Percentiles rank a stretch among this genome's conserved stretches.
These are phyloP conservation scores for Gryganskiella cystojenkinii DNA, from an alignment of 192 early-diverging fungal species.

Conservation along the genomic window DNA sequence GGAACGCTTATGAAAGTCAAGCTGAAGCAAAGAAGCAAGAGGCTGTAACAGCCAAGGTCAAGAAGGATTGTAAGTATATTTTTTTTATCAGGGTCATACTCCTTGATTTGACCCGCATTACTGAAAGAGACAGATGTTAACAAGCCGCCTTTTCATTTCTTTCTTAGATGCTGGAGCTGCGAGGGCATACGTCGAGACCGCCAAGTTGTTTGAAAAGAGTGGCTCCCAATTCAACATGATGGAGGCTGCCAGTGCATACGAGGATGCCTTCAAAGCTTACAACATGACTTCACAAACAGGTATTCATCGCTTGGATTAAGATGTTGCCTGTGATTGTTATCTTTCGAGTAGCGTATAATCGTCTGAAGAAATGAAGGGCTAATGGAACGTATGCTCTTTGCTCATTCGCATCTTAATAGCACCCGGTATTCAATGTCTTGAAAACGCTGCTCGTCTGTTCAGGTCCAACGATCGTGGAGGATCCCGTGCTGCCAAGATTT, in stretches of 20 bases:
- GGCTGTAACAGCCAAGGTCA: slow-evolving; percentile 52
- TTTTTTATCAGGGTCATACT: not conserved
- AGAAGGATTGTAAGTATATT: slow-evolving; percentile 45
- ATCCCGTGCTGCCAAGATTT: slow-evolving; percentile 31
- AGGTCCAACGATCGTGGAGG: slow-evolving; percentile 42
- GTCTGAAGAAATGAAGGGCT: too few species aligned
- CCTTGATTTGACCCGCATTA: not conserved
- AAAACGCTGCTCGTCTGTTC: slow-evolving; percentile 37
- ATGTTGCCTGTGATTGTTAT: not conserved
- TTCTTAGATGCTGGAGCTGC: slow-evolving; percentile 37
- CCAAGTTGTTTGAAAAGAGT: slow-evolving; percentile 46
- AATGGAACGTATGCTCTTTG: not conserved
- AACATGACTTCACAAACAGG: slow-evolving; percentile 50
- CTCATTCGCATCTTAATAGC: not conserved
- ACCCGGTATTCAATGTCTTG: slow-evolving; percentile 37
- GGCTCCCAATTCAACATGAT: slow-evolving; percentile 39
- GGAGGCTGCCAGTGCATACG: slow-evolving; percentile 55
- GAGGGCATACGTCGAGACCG: slow-evolving; percentile 38
- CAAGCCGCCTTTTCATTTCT: not conserved
- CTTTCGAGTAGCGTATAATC: too few species aligned
- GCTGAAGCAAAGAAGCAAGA: slow-evolving; percentile 37
- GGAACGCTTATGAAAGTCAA: slow-evolving; percentile 23
- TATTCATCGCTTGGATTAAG: slow-evolving; percentile 1
- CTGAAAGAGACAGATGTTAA: not conserved
- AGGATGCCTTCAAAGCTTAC: slow-evolving; percentile 54